Evolutionary conservation across 2,329 filamentous ascomycete genomes (phyloP).

Genomic region (Xylariaceae sp.): DNA sequence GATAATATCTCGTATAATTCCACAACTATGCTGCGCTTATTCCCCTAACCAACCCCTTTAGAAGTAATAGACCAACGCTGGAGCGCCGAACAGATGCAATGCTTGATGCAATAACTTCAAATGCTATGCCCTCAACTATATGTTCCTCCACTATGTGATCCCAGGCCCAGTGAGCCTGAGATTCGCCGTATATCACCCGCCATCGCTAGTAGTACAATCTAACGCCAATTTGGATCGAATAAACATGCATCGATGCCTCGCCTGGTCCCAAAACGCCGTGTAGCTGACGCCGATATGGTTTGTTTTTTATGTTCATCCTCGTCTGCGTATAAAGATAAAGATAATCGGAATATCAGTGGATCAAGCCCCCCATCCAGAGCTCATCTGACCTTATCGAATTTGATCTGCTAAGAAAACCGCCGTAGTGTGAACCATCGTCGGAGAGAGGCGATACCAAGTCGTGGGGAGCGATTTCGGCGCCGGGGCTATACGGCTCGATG

Average conservation of each 20-base stretch:
- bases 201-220: neutral
- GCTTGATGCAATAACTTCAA: neutral
- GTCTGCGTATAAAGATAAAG: no score
- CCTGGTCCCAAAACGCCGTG: neutral
- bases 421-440: slow-evolving; percentile 26
- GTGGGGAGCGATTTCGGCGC: slow-evolving; percentile 12
- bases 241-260: neutral
- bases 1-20: neutral
- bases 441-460: slow-evolving; percentile 37
- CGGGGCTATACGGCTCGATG: slow-evolving; percentile 21
- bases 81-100: neutral
- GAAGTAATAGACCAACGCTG: slow-evolving; percentile 1
- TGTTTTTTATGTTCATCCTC: neutral
- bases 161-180: neutral
- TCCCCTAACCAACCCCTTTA: neutral
- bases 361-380: slow-evolving; percentile 30
- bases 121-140: neutral
- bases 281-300: neutral
- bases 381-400: slow-evolving; percentile 41
- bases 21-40: neutral
- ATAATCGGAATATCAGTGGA: neutral
- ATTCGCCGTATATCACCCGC: neutral
- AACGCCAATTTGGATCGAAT: neutral
- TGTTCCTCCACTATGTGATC: neutral
- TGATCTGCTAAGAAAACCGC: slow-evolving; percentile 30